Conservation (phyloP, 1,139 yeast species). For the Geotrichum bryndzae region DNA sequence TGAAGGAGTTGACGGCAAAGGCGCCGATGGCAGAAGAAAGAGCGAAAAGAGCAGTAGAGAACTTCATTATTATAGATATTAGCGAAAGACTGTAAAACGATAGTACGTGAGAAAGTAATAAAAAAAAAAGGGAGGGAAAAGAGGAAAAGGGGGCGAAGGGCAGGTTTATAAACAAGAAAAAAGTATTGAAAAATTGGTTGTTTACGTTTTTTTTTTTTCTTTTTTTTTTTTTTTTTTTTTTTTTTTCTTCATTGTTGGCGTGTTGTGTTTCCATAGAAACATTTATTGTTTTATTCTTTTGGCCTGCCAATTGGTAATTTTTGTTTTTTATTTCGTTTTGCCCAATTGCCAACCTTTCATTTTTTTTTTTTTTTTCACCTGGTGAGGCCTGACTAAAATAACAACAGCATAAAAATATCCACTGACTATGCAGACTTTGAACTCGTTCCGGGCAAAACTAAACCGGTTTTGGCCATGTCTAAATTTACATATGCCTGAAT, state of each 20-base stretch:
- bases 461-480: background rate
- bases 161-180: background rate
- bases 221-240: no score
- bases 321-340: background rate
- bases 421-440: background rate
- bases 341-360: background rate
- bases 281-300: no score
- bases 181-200: background rate
- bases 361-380: no score
- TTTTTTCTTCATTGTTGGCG: background rate
- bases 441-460: background rate
- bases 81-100: background rate
- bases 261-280: background rate
- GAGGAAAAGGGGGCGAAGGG: background rate
- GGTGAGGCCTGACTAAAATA: no score
- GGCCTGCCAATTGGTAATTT: background rate
- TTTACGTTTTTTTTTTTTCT: background rate
- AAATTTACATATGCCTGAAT: background rate
- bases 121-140: background rate
- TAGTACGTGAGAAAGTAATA: background rate
- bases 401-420: background rate
- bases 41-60: constrained; percentile 21
- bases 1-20: constrained; percentile 29
- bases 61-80: constrained; percentile 11
- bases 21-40: constrained; percentile 22